Evolutionary conservation across 192 early-diverging fungal species (phyloP), one percentile per base, ranked within the genome.

Genomic region (Backusella psychrophila): DNA sequence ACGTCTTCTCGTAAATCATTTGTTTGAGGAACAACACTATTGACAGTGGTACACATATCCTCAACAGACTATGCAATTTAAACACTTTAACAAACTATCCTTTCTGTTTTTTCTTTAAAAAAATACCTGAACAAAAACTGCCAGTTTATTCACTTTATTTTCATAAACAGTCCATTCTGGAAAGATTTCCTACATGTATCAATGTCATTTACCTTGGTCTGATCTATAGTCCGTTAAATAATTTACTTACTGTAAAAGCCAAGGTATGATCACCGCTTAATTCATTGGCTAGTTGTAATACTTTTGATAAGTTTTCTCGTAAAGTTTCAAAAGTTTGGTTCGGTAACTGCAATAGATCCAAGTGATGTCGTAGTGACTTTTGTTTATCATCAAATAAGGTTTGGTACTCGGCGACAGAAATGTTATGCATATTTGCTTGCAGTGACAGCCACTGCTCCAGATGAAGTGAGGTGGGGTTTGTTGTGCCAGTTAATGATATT

Each of bases 81-180:
- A 26, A 23, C 8, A 31, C 12, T 35, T n/a, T 41, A 26, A 44
- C 14, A 39, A 70, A 6, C 4, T 3, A 52, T 56, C 46, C 14
- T 33, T 52, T 12, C 72, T 56, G 36, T n/a, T 59, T 46, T 14
- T 31, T 42, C 71, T 65, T 23, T 19, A 9, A 41, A 12, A 14
- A 56, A 35, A 63, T 78, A 81, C 80, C 67, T 81, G 72, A 7
- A 83, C 75, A 70, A 80, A 83, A 0, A 42, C 49, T n/a, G 77
- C 75, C 4, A 79, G n/a, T 44, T 83, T 79, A 8, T 75, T 38
- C 7, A 83, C 39, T 46, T 65, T 56, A 19, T 56, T 63, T 49
- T 83, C 75, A 42, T 74, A 79, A 11, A 70, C 21, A 21, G 44
- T 75, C 82, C 82, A 83, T 34, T 79, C 78, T 17, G 78, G 78